Percentiles rank a stretch among this genome's conserved stretches.
These are phyloP conservation scores for Vitis labrusca DNA, from an alignment of 164 flowering plant species.

Conservation along the genomic window DNA sequence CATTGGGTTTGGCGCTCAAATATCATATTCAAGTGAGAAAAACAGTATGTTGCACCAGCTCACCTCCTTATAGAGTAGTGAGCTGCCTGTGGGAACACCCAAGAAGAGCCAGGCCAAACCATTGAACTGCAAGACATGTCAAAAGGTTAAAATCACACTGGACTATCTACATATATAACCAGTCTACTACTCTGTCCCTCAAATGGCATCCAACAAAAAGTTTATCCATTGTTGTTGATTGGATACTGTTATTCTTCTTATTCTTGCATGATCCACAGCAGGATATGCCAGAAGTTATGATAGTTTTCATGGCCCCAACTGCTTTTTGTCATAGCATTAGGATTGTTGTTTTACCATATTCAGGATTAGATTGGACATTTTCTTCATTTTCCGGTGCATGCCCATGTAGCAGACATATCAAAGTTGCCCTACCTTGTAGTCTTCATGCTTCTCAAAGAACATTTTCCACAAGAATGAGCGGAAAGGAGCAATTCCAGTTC, in stretches of 20 bases:
- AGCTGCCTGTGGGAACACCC: constrained; percentile 98
- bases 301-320: too few species aligned
- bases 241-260: too few species aligned
- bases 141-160: neutral
- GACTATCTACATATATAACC: too few species aligned
- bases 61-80: constrained; percentile 94
- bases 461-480: constrained; percentile 94
- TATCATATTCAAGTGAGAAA: neutral
- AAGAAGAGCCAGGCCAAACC: constrained; percentile 99
- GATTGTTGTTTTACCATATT: neutral
- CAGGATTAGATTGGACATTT: too few species aligned
- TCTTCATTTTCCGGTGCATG: too few species aligned
- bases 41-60: constrained; percentile 1
- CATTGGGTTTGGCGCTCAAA: neutral
- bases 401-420: neutral
- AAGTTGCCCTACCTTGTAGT: constrained; percentile 70
- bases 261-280: too few species aligned
- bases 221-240: too few species aligned
- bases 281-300: too few species aligned
- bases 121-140: constrained; percentile 60
- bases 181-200: too few species aligned
- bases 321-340: neutral
- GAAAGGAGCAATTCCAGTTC: constrained; percentile 99
- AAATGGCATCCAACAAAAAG: too few species aligned
- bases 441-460: constrained; percentile 96